Evolutionary conservation across 371 early-diverging fungal genomes (phyloP), one percentile per base, ranked within the genome.

Genomic region (Circinella minor): DNA sequence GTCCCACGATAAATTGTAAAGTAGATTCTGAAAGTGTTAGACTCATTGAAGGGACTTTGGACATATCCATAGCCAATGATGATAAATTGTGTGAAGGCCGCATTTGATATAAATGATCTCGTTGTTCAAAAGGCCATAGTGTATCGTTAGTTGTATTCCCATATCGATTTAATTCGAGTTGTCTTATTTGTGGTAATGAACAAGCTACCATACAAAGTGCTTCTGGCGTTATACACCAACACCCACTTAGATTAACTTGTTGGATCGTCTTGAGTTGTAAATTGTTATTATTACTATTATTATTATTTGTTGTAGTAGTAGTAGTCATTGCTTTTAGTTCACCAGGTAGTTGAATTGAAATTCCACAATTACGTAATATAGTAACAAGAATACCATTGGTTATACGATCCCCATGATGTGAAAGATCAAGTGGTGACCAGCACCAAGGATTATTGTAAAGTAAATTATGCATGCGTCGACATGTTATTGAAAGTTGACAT

Each of bases 101-200:
- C n/a, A 76, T 72, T 63, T 79, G 80, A 63, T 79, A 81, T 3
- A 81, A 67, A 61, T 81, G 75, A 11, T 77, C 82, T n/a, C 82
- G 74, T 54, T 74, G 77, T 36, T 77, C 75, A 65, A 80, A 71
- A 10, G 69, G 66, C n/a, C 64, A 37, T 47, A 47, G 20, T 36
- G 27, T 27, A 27, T 27, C 27, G 27, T n/a, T 46, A 11, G 63
- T 17, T 18, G 54, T 63, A 36, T 64, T 20, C 6, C 71, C 65
- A 65, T 78, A 81, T 9, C 74, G 68, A 55, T 79, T 77, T 47
- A 83, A 54, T 27, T 61, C 48, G 3, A 83, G 48, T 37, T 61
- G 55, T 3, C 36, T 65, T 14, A 83, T 49, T 13, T 61, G 43
- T 5, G 74, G 71, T n/a, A 81, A 62, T 1, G 78, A 73, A 15